Percentiles rank a stretch among this genome's conserved stretches.
These are phyloP conservation scores for Ceratobasidium sp. DNA, from an alignment of 1,284 basidiomycete species.

Conservation along the genomic window DNA sequence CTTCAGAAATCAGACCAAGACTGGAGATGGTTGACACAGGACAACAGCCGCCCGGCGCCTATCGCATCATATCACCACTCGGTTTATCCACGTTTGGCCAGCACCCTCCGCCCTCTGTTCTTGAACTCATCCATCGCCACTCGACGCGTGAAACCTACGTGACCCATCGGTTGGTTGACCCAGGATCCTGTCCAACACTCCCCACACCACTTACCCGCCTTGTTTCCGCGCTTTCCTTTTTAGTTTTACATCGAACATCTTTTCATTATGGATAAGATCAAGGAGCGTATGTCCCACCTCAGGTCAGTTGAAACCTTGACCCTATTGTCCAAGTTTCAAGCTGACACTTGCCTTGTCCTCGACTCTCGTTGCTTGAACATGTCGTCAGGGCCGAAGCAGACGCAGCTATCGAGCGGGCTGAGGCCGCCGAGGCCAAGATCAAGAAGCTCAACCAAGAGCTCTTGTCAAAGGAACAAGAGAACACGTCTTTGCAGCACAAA, in stretches of 20 bases:
- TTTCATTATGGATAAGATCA: slow-evolving; percentile 27
- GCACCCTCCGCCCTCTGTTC: slow-evolving; percentile 34
- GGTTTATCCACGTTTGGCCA: slow-evolving; percentile 25
- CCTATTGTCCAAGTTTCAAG: neutral
- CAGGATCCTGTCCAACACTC: neutral
- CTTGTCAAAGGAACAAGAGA: slow-evolving; percentile 88
- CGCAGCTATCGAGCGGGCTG: slow-evolving; percentile 76
- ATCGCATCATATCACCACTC: slow-evolving; percentile 28
- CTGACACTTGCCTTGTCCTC: neutral
- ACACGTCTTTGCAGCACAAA: slow-evolving; percentile 83
- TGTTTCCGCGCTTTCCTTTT: slow-evolving; percentile 14
- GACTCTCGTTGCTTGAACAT: neutral
- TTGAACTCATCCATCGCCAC: slow-evolving; percentile 10
- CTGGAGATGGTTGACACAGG: neutral
- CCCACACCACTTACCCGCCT: neutral
- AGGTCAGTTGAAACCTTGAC: slow-evolving; percentile 7
- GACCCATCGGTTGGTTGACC: neutral
- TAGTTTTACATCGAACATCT: slow-evolving; percentile 6
- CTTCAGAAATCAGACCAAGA: neutral
- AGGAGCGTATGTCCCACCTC: slow-evolving; percentile 5
- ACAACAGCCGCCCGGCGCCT: slow-evolving; percentile 14
- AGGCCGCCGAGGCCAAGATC: slow-evolving; percentile 83
- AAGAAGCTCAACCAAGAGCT: slow-evolving; percentile 84
- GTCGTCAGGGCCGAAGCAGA: slow-evolving; percentile 86
- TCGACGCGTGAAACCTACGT: slow-evolving; percentile 24